A percentile compares a stretch with the other conserved stretches of the same genome.
Evolutionary conservation across 176 grass and related monocot genomes (phyloP).

Genomic region (Aegilops bicornis): DNA sequence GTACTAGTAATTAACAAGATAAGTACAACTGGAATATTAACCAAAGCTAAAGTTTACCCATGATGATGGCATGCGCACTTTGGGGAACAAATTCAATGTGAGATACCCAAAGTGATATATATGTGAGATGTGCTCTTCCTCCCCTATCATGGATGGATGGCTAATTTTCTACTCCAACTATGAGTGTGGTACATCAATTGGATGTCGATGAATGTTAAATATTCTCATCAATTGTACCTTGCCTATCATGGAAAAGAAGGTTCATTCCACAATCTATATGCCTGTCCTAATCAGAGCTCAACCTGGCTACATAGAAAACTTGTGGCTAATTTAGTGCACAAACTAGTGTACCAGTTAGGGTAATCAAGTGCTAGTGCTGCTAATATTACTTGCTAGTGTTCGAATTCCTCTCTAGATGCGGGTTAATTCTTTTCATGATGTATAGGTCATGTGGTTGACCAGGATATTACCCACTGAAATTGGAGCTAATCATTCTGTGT

Average conservation of each 20-base stretch:
- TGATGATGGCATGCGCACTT: constrained; percentile 15
- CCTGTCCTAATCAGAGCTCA: constrained; percentile 9
- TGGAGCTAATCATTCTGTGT: constrained; percentile 36
- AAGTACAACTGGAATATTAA: background rate
- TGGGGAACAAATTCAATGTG: constrained; percentile 3
- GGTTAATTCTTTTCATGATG: background rate
- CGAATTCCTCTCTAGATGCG: constrained; percentile 20
- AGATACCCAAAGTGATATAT: constrained; percentile 7
- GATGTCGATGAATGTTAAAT: constrained; percentile 4
- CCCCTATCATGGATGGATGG: background rate
- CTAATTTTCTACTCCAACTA: too few relatives aligned
- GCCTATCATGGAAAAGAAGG: constrained; percentile 39
- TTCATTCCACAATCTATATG: constrained; percentile 26
- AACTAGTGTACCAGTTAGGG: background rate
- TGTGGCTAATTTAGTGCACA: constrained; percentile 7
- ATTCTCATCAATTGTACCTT: constrained; percentile 17
- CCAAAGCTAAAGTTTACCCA: background rate
- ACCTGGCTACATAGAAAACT: background rate
- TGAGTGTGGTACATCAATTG: background rate
- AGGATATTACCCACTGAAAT: constrained; percentile 10
- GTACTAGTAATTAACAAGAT: background rate
- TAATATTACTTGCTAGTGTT: background rate
- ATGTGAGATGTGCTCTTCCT: background rate
- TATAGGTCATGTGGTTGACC: constrained; percentile 9
- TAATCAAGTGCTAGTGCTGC: background rate